Conservation (phyloP, 176 grass and related monocot genomes). For the Avena eriantha region DNA sequence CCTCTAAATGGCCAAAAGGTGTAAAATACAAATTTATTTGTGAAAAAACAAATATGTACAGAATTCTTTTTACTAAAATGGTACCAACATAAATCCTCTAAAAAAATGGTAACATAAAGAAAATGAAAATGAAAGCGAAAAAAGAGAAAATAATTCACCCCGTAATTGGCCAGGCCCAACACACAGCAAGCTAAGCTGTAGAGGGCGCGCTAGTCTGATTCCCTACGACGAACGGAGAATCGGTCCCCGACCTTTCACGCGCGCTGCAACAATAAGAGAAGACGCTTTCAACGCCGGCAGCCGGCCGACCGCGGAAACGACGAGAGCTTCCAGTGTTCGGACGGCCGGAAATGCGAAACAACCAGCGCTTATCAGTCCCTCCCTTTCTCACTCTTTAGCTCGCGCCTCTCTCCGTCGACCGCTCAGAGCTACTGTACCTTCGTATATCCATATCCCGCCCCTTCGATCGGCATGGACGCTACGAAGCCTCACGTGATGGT, state of each 20-base stretch:
- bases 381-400: not conserved
- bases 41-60: too few species aligned
- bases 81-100: too few species aligned
- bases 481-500: constrained; percentile 51
- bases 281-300: constrained; percentile 6
- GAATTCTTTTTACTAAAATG: too few species aligned
- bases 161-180: too few species aligned
- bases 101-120: too few species aligned
- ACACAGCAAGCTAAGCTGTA: too few species aligned
- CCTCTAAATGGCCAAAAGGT: too few species aligned
- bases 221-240: not conserved
- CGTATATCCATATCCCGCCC: not conserved
- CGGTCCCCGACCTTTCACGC: not conserved
- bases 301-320: not conserved
- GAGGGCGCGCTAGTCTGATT: too few species aligned
- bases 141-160: too few species aligned
- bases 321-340: not conserved
- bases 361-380: not conserved
- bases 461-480: constrained; percentile 33
- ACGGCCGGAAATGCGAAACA: not conserved
- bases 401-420: not conserved
- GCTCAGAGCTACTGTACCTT: not conserved
- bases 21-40: too few species aligned
- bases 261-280: not conserved
- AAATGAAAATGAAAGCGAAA: too few species aligned